Evolutionary conservation across 139 green algal species (phyloP), one percentile per base, ranked within the genome.

Genomic region (Chlamydomonas sp.): DNA sequence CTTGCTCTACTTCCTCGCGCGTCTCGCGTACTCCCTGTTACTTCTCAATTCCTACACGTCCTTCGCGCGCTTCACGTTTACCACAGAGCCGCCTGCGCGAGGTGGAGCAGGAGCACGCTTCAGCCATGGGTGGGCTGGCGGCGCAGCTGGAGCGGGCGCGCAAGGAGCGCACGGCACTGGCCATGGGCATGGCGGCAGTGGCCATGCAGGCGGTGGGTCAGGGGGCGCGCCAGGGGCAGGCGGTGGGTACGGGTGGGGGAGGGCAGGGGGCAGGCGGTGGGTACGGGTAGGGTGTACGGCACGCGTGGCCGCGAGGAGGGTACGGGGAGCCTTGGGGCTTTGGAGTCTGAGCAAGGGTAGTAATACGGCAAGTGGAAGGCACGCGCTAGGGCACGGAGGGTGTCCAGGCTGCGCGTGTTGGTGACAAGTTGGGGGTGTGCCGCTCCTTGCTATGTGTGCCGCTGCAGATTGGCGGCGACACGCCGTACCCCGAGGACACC

Each of bases 121-220:
- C 67, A 0, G 78, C 77, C 7, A 76, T 89, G 63, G 18, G 4
- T 8, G 83, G 73, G 18, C 59, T 81, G 73, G 74, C 83, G 63
- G 73, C 74, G 16, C 74, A 81, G 73, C 83, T 80, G 61, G 85
- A 89, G 18, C 67, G 85, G 2, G 77, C 78, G 8, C 78, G 78
- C 66, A 83, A 84, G 63, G 86, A 90, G 80, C 79, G 86, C 79
- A 90, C 72, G 5, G 86, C 79, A 0, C 63, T 90, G 20, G 72
- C 86, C 12, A 62, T 90, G 73, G 86, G 78, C 5, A 17, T 90
- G 57, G 66, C 86, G 2, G 86, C 86, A 1, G 64, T 90, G n/a
- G 86, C 86, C 63, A 68, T 80, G 80, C 79, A 87, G 63, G 79
- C 86, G 86, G 86, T 90, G 63, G 78, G 86, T 18, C 31, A 49